phyloP scores from a whole-genome alignment of 768 basidiomycete species.

The Boletus bicolor region DNA sequence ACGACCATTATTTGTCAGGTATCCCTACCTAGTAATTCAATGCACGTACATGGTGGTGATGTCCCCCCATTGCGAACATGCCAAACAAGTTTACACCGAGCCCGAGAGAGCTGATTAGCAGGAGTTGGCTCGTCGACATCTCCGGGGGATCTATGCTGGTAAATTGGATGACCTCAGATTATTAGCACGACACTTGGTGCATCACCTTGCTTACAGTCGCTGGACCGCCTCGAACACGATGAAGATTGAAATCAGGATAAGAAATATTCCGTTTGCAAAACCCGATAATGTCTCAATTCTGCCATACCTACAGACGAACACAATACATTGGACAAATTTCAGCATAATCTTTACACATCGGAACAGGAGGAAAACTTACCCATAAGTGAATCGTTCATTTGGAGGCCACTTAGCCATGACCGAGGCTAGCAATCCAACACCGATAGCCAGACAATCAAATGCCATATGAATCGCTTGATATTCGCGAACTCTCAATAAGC shows the following conservation, averaged over 20 bases:
- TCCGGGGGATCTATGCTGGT: constrained; percentile 87
- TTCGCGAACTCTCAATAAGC: constrained; percentile 1
- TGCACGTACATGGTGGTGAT: constrained; percentile 71
- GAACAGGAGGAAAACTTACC: constrained; percentile 45
- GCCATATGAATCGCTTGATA: constrained; percentile 97
- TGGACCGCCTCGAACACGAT: constrained; percentile 98
- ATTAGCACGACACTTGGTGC: constrained; percentile 16
- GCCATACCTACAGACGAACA: constrained; percentile 61
- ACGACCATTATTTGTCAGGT: neutral
- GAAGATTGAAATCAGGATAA: constrained; percentile 92
- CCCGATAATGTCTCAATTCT: constrained; percentile 97
- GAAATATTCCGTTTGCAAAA: constrained; percentile 95
- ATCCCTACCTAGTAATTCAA: neutral
- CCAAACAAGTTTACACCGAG: constrained; percentile 94
- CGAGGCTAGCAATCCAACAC: constrained; percentile 90
- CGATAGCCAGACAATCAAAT: constrained; percentile 97
- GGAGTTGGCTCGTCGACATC: constrained; percentile 92
- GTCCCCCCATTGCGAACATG: constrained; percentile 98
- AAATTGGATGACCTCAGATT: neutral
- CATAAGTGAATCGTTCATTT: constrained; percentile 93
- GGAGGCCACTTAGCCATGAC: constrained; percentile 99
- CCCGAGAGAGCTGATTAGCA: constrained; percentile 86
- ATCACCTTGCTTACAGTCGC: constrained; percentile 58
- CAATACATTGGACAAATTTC: neutral
- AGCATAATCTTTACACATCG: neutral